Percentiles rank a stretch among this genome's conserved stretches.
Conservation (phyloP, 2,329 filamentous ascomycete species). For the Trichoderma arundinaceum region DNA sequence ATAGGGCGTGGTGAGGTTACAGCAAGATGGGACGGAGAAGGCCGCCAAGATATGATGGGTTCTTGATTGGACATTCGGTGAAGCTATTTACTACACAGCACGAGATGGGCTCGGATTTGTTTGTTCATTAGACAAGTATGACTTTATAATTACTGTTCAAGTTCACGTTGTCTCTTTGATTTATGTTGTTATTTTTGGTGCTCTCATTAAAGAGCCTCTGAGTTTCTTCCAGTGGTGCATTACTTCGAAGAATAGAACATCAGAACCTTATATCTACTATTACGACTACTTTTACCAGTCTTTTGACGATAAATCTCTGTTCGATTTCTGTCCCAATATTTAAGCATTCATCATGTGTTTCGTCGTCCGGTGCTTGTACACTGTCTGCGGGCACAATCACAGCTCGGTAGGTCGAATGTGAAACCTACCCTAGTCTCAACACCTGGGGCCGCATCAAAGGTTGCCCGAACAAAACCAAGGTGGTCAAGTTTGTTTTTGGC, state of each 20-base stretch:
- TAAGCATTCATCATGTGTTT: not conserved
- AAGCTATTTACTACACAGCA: not conserved
- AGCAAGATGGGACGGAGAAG: constrained; percentile 48
- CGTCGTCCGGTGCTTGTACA: not conserved
- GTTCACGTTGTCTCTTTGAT: not conserved
- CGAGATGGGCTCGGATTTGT: not conserved
- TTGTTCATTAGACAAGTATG: not conserved
- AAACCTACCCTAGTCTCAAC: too few species aligned
- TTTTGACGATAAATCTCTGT: not conserved
- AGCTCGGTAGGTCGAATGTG: too few species aligned
- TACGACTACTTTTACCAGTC: too few species aligned
- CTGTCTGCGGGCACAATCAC: not conserved
- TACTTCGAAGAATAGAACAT: not conserved
- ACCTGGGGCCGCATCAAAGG: too few species aligned
- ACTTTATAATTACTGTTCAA: not conserved
- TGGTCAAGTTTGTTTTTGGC: too few species aligned
- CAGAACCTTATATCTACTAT: too few species aligned
- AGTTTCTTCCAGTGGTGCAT: too few species aligned
- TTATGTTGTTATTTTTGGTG: too few species aligned
- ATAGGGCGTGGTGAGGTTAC: constrained; percentile 58
- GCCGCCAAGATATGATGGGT: constrained; percentile 43
- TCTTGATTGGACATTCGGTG: not conserved
- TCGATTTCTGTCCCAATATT: not conserved
- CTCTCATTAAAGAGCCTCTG: too few species aligned
- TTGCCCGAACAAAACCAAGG: too few species aligned